Conservation (phyloP, 2,329 filamentous ascomycete genomes). For the Chaetomiaceae sp. region DNA sequence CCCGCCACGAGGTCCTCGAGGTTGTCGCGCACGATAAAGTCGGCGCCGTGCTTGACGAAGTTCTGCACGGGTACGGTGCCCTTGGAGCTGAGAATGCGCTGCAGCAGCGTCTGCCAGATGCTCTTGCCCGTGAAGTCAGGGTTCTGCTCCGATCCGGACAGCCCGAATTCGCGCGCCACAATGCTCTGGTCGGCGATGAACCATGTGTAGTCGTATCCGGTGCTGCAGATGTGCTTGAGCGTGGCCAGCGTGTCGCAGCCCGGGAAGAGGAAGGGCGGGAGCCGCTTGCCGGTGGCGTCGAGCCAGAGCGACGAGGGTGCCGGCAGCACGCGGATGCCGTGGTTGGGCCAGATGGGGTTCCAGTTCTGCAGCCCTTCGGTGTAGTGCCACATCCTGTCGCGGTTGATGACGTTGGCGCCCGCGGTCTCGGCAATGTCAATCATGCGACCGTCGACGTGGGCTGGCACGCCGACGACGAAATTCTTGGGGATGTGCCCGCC, state of each 20-base stretch:
- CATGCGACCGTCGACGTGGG: slow-evolving; percentile 60
- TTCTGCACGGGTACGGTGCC: slow-evolving; percentile 51
- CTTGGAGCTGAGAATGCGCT: slow-evolving; percentile 44
- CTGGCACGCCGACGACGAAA: slow-evolving; percentile 56
- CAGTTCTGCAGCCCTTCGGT: slow-evolving; percentile 57
- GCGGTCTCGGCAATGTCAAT: slow-evolving; percentile 47
- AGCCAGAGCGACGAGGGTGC: slow-evolving; percentile 58
- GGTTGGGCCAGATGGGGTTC: slow-evolving; percentile 55
- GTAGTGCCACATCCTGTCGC: slow-evolving; percentile 62
- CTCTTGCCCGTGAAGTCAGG: slow-evolving; percentile 54
- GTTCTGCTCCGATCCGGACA: slow-evolving; percentile 59
- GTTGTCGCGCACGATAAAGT: slow-evolving; percentile 54
- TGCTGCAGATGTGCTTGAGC: slow-evolving; percentile 52
- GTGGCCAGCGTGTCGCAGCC: slow-evolving; percentile 53
- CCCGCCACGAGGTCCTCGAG: slow-evolving; percentile 48
- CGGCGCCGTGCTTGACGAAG: slow-evolving; percentile 52
- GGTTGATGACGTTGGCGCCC: slow-evolving; percentile 52
- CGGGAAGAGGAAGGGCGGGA: slow-evolving; percentile 51
- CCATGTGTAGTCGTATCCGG: slow-evolving; percentile 59
- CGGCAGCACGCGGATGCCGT: slow-evolving; percentile 55
- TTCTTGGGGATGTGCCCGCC: slow-evolving; percentile 49
- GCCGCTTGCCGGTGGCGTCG: slow-evolving; percentile 52
- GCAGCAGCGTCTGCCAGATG: slow-evolving; percentile 44
- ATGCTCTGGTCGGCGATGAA: slow-evolving; percentile 55
- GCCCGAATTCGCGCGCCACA: slow-evolving; percentile 54